Conservation (phyloP, 2,329 filamentous ascomycete genomes). For the Nannizzia gypsea region DNA sequence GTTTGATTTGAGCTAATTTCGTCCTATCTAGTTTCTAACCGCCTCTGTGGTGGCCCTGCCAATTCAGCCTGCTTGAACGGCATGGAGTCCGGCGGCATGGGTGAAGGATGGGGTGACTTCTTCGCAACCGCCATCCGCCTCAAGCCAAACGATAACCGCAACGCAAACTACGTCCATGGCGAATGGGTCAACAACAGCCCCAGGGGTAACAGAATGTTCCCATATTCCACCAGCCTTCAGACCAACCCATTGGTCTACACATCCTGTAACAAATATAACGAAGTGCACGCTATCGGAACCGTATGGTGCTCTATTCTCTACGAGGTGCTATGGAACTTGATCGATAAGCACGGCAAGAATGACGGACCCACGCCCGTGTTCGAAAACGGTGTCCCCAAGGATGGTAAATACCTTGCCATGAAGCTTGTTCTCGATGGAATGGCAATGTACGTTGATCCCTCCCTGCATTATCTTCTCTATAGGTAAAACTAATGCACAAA, state of each 20-base stretch:
- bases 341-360: slow-evolving; percentile 14
- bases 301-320: slow-evolving; percentile 12
- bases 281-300: slow-evolving; percentile 11
- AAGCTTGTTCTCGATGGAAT: slow-evolving; percentile 13
- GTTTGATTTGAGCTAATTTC: background rate
- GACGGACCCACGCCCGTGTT: slow-evolving; percentile 7
- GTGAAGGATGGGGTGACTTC: slow-evolving; percentile 14
- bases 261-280: slow-evolving; percentile 3
- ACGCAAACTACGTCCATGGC: slow-evolving; percentile 9
- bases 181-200: slow-evolving; percentile 9
- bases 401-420: slow-evolving; percentile 12
- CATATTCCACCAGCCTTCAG: slow-evolving; percentile 10
- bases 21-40: slow-evolving; percentile 11
- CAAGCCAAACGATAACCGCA: slow-evolving; percentile 9
- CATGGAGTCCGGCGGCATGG: slow-evolving; percentile 13
- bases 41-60: slow-evolving; percentile 11
- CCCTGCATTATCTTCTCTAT: background rate
- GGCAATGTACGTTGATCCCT: slow-evolving; percentile 11
- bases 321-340: slow-evolving; percentile 12
- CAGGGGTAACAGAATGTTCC: slow-evolving; percentile 7
- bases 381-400: slow-evolving; percentile 10
- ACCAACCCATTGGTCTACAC: slow-evolving; percentile 11
- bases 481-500: background rate
- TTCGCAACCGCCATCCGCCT: slow-evolving; percentile 10
- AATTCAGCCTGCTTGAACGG: slow-evolving; percentile 10